Evolutionary conservation across 306 rosid species (phyloP), one percentile per base, ranked within the genome.

Genomic region (Parietaria judaica): DNA sequence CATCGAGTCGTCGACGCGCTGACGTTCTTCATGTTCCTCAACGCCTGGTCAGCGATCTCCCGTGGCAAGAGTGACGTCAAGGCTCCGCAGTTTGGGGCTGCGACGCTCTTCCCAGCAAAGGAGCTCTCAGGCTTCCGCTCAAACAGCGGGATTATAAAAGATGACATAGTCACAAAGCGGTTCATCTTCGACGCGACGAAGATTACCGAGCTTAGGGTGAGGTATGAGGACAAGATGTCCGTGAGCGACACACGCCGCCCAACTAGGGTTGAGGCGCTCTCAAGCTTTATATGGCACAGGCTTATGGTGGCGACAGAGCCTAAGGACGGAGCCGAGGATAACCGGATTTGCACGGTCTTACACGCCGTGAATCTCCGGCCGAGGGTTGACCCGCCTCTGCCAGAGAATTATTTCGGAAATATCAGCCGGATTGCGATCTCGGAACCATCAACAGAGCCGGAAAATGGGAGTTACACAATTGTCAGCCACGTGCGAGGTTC

Each of bases 261-360:
- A 2, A 73, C 82, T 0, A 72, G 85, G 3, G 79, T 80, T 35
- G 85, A 70, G 53, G 85, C 81, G 7, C 43, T 80, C 11, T 80
- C 85, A 0, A 47, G 76, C 17, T 76, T 80, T 65, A 64, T 80
- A 51, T 76, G 76, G 71, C 14, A 54, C 9, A 77, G 83, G 1
- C 52, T 71, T 39, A 46, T 64, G 12, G 70, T 51, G 8, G 36
- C 54, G n/a, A 50, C 74, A 17, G 39, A 46, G 16, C 58, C 67
- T 7, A 45, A 65, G 14, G 14, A 36, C 58, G 14, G 9, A 16
- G 46, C 31, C 34, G 15, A 37, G 6, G 56, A 14, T 16, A 6
- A 36, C 44, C 47, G 38, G 11, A 6, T 10, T 3, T 69, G 54
- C 56, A 46, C 73, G 3, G 43, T 77, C 12, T 38, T 74, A 0